Base-by-base conservation (phyloP, 371 early-diverging fungal species). In the Mortierella sp. region DNA sequence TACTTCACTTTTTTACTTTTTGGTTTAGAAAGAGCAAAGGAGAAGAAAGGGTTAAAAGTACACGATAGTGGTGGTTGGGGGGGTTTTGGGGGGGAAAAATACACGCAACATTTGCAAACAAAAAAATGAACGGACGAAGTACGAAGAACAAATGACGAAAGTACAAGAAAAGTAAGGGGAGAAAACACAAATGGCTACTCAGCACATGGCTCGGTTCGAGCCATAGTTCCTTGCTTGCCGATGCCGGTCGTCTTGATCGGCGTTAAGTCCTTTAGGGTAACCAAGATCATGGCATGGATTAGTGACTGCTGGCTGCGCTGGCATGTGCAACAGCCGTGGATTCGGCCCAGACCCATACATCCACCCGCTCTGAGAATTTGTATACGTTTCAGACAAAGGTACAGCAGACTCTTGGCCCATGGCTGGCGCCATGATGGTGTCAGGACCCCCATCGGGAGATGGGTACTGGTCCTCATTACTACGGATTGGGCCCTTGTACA, bases 171-270 rank as follows among this genome's bases (percentile, higher is more conserved):
- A 42, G 15, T 17, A 23, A 19, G 21, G 19, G 21, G 17, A 46
- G 26, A 34, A 53, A 47, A 27, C 50, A 46, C 14, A 42, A 41
- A 12, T 19, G 23, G 21, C 37, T 32, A 19, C 28, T 67, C 53
- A 73, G 28, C 73, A 73, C 73, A 73, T 73, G n/a, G 73, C 73
- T 6, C 73, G 73, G 42, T 59, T 67, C 9, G 48, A 49, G 19
- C 59, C 60, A 46, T 59, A 64, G 39, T 43, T 46, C 21, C 58
- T 30, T 37, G 43, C 67, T 14, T 52, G 39, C 8, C 50, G 17
- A 15, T 19, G 12, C 39, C 37, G 51, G 11, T 11, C 34, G 39
- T 6, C 11, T 14, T 37, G 50, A 2, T 23, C 43, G 23, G n/a
- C n/a, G n/a, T n/a, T n/a, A n/a, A 27, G 27, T 11, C 15, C 24